phyloP scores from a whole-genome alignment of 768 basidiomycete species.

The Suillus luteus region DNA sequence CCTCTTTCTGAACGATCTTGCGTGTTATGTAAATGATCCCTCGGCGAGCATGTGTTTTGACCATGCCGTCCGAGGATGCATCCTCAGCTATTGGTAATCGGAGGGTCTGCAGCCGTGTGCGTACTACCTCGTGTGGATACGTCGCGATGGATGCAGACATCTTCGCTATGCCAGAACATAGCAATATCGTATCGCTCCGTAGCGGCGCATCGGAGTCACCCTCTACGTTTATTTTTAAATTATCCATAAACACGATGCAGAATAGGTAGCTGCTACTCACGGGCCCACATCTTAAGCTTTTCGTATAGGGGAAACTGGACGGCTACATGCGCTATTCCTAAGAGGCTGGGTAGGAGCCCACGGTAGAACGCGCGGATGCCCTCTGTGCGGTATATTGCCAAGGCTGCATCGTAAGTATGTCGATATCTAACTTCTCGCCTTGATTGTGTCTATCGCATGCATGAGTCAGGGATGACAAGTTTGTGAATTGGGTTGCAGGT shows the following conservation, averaged over 20 bases:
- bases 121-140: constrained; percentile 97
- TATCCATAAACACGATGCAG: constrained; percentile 15
- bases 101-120: constrained; percentile 95
- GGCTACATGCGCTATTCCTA: constrained; percentile 93
- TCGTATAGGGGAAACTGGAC: constrained; percentile 99
- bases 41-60: constrained; percentile 53
- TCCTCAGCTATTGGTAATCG: constrained; percentile 63
- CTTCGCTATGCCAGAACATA: constrained; percentile 92
- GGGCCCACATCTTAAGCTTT: constrained; percentile 80
- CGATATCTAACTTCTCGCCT: constrained; percentile 76
- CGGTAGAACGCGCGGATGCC: constrained; percentile 91
- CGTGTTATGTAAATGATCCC: constrained; percentile 76
- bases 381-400: constrained; percentile 88
- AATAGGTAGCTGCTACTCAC: constrained; percentile 50
- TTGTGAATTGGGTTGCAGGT: constrained; percentile 17
- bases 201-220: constrained; percentile 33
- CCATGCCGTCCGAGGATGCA: constrained; percentile 61
- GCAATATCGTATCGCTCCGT: constrained; percentile 60
- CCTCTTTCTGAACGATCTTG: constrained; percentile 78
- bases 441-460: constrained; percentile 70
- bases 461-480: constrained; percentile 2
- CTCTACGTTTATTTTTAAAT: constrained; percentile 23
- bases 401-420: constrained; percentile 88
- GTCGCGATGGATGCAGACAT: constrained; percentile 96
- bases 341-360: constrained; percentile 87